These are phyloP conservation scores for Cerrena zonata DNA, from an alignment of 1,284 basidiomycete species.

Conservation along the genomic window DNA sequence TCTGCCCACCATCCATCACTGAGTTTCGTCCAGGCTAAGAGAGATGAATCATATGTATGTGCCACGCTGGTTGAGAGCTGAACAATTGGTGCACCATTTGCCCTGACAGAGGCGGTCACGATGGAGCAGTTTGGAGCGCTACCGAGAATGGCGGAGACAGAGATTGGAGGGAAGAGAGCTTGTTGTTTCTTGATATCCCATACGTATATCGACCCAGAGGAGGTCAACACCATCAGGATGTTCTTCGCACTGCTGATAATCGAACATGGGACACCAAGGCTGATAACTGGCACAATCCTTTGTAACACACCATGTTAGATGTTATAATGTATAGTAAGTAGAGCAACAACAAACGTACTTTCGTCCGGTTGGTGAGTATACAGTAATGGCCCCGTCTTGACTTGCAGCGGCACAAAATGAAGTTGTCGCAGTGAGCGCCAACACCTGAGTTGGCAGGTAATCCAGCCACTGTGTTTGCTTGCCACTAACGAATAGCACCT, in stretches of 20 bases:
- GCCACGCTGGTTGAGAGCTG: slow-evolving; percentile 69
- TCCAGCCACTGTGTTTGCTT: slow-evolving; percentile 83
- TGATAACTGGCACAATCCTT: slow-evolving; percentile 71
- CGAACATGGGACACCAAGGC: slow-evolving; percentile 66
- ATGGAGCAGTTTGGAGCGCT: slow-evolving; percentile 50
- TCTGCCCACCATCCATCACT: slow-evolving; percentile 76
- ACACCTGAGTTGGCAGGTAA: slow-evolving; percentile 68
- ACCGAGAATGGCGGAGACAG: slow-evolving; percentile 54
- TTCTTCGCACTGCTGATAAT: slow-evolving; percentile 62
- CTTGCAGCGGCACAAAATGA: slow-evolving; percentile 71
- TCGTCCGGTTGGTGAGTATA: slow-evolving; percentile 77
- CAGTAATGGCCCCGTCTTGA: slow-evolving; percentile 70
- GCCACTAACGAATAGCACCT: slow-evolving; percentile 60
- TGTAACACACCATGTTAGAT: slow-evolving; percentile 11
- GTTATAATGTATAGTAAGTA: background rate
- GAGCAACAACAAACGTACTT: slow-evolving; percentile 49
- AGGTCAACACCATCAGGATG: slow-evolving; percentile 68
- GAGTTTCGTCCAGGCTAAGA: slow-evolving; percentile 68
- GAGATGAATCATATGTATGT: slow-evolving; percentile 67
- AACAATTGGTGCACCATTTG: slow-evolving; percentile 75
- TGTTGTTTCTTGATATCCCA: slow-evolving; percentile 71
- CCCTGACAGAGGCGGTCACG: slow-evolving; percentile 57
- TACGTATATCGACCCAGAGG: slow-evolving; percentile 62
- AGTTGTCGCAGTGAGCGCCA: slow-evolving; percentile 60
- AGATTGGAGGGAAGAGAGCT: slow-evolving; percentile 60